Base-by-base conservation (phyloP, 2,329 filamentous ascomycete genomes). In the Colletotrichum karsti region DNA sequence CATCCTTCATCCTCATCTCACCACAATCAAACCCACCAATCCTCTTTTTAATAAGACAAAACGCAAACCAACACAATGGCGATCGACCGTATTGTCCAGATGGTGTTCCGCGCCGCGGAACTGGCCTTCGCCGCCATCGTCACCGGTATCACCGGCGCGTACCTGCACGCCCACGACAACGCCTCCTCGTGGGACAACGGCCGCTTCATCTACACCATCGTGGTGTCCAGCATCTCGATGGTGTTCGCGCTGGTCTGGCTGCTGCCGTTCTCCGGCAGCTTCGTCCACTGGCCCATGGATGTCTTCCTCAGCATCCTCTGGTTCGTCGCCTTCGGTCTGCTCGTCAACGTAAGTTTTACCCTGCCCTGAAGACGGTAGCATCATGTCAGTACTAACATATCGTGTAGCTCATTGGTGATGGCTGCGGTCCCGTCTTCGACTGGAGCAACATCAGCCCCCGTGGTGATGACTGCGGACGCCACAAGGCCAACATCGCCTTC, bases 161-260 rank as follows among this genome's bases (percentile, higher is more conserved):
- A 91, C 77, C 87, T 94, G 26, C 85, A 89, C 75, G 72, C 79
- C 3, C 81, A 82, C 56, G 68, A 81, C 22, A 71, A 81, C 35
- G 77, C 82, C 37, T 83, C 84, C 59, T 78, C 83, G 67, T 90
- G 87, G 84, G 80, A 84, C 18, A 80, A 87, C 41, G 89, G 85
- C 37, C 90, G 92, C 63, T 90, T 91, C 81, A 93, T 95, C 80
- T 95, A 93, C 82, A 88, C 91, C 50, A 88, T 92, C 74, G 88
- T 93, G 18, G 85, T 94, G 41, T 90, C 93, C 3, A 90, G 85
- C 20, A 74, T 95, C 18, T 88, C 90, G 12, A 88, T 94, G 61
- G 77, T 95, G 42, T 82, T 93, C n/a, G 84, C 88, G 5, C 79
- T 95, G 26, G 77, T 95, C 70, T 93, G 92, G 88, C 83, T 94